A percentile compares a stretch with the other conserved stretches of the same genome.
Evolutionary conservation across 2,329 filamentous ascomycete genomes (phyloP).

Genomic region (Aspergillus thermomutatus): DNA sequence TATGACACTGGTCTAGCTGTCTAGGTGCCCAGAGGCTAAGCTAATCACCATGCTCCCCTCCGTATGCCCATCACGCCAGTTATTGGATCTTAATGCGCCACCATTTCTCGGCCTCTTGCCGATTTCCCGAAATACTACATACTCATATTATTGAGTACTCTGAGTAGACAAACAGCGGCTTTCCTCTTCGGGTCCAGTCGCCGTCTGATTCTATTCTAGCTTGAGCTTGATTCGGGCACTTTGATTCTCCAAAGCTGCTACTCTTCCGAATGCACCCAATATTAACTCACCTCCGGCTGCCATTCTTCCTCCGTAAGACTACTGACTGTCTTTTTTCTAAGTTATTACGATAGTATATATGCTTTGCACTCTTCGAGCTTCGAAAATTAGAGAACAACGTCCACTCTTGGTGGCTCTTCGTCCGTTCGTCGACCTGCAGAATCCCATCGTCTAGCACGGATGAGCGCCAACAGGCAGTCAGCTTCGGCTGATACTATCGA

Average conservation of each 20-base stretch:
- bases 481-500: constrained; percentile 1
- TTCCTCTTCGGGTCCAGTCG: neutral
- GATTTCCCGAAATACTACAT: neutral
- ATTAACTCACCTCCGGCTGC: neutral
- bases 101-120: neutral
- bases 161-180: neutral
- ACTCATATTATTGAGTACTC: no score
- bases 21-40: neutral
- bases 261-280: neutral
- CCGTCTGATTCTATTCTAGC: neutral
- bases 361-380: neutral
- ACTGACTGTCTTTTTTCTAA: neutral
- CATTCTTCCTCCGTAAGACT: neutral
- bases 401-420: neutral
- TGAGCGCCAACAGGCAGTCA: neutral
- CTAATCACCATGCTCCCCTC: neutral
- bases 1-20: neutral
- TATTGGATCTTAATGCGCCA: neutral
- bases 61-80: neutral
- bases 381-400: neutral
- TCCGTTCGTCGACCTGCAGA: neutral
- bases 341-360: neutral
- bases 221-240: neutral
- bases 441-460: neutral
- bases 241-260: neutral